These are phyloP conservation scores for Potentilla sterilis DNA, from an alignment of 306 rosid species.

Conservation along the genomic window DNA sequence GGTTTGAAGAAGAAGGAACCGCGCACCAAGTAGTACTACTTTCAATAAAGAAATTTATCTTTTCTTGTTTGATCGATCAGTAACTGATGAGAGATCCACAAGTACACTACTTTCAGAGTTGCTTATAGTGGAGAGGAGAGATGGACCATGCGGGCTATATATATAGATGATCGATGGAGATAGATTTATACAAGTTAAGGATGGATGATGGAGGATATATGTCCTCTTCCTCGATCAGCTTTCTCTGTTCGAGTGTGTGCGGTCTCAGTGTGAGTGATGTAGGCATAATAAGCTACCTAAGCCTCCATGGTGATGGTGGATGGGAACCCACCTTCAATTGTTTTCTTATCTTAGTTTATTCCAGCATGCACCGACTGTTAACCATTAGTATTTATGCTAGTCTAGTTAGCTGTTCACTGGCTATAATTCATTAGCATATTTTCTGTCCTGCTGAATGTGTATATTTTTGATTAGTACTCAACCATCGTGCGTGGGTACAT, in stretches of 20 bases:
- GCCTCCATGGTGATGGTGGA: not conserved
- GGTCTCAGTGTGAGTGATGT: slow-evolving; percentile 1
- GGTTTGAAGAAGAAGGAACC: not conserved
- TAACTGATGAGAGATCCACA: not conserved
- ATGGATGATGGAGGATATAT: slow-evolving; percentile 9
- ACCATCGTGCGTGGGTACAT: not conserved
- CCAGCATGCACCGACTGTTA: not conserved
- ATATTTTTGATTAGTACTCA: slow-evolving; percentile 6
- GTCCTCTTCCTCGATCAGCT: not conserved
- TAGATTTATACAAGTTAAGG: not conserved
- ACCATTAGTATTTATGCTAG: not conserved
- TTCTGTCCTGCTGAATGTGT: slow-evolving; percentile 4
- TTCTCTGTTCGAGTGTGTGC: not conserved
- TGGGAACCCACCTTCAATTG: not conserved
- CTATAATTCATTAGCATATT: slow-evolving; percentile 2
- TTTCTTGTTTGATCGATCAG: not conserved
- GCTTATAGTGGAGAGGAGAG: slow-evolving; percentile 4
- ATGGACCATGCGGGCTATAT: not conserved
- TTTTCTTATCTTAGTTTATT: slow-evolving; percentile 12
- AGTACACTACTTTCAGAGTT: slow-evolving; percentile 1
- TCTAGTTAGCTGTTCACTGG: not conserved
- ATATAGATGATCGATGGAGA: not conserved
- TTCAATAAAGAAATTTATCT: not conserved
- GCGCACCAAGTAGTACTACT: not conserved
- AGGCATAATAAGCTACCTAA: not conserved